Evolutionary conservation across 306 rosid genomes (phyloP), one percentile per base, ranked within the genome.

Genomic region (Clitoria ternatea): DNA sequence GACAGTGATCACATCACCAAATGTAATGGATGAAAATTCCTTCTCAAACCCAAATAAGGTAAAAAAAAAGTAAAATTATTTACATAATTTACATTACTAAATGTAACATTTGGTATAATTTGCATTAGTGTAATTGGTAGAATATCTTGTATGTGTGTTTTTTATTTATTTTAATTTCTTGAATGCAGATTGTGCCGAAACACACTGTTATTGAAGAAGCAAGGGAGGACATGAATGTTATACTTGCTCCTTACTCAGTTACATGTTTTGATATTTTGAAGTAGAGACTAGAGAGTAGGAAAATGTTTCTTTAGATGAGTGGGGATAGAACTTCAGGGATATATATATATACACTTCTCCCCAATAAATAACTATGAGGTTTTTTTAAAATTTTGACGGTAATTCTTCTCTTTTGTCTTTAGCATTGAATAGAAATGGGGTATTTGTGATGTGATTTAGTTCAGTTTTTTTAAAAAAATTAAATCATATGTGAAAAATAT

Each of bases 11-110:
- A 84, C 88, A 0, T 80, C 91, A 3, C 15, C 18, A 27, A 74
- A 87, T 72, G 44, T 74, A 19, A 80, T 64, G 89, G 93, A 89
- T 24, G 91, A 89, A 63, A 91, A 91, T 62, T 89, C 97, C 23
- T 91, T 89, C 66, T 6, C 62, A 0, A 52, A 72, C 2, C 96
- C 96, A 20, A 84, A 23, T 0, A 91, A 82, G 93, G 97, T 87
- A 79, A 0, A 22, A 2, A n/a, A n/a, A n/a, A n/a, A n/a, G n/a
- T n/a, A n/a, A n/a, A n/a, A n/a, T n/a, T n/a, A n/a, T n/a, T n/a
- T n/a, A n/a, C n/a, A n/a, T n/a, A n/a, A n/a, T n/a, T n/a, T n/a
- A n/a, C n/a, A n/a, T n/a, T n/a, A n/a, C n/a, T n/a, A n/a, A n/a
- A n/a, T n/a, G n/a, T n/a, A n/a, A n/a, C n/a, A n/a, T n/a, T n/a